Evolutionary conservation across 2,329 filamentous ascomycete species (phyloP), one percentile per base, ranked within the genome.

Genomic region (Stagonosporopsis vannaccii): DNA sequence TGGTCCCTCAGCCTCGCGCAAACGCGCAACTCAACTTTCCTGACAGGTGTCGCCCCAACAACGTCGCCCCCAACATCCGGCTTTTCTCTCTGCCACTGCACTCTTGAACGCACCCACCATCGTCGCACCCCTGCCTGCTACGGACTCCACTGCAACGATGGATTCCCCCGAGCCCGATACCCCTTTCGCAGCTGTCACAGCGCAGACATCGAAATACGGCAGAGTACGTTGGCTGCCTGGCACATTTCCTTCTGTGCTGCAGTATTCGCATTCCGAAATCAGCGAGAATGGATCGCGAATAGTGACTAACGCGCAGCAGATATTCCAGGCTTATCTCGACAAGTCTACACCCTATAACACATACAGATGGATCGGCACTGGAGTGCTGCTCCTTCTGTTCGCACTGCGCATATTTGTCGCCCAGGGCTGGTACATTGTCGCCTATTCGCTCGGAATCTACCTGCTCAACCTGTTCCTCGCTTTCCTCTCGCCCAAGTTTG

Each of bases 351-450:
- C 95, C 13, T 96, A 87, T 78, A 88, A 92, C 51, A 81, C 89
- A 56, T 97, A 98, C 80, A 86, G 95, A 83, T 99, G 95, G 95
- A 75, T 90, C 60, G 89, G 88, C 76, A 97, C 94, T n/a, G 90
- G 79, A 47, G 82, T 85, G 36, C 83, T 90, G 52, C 86, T 98
- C 57, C 53, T 91, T 60, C 61, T 92, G 68, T 99, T 99, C 83
- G 94, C 92, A 75, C 75, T 95, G 65, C 89, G 95, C 75, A 96
- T 99, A 77, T 83, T 99, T 64, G 62, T 97, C 46, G 92, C 92
- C 57, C 92, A 98, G 81, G 95, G 95, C 79, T 99, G 95, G 95
- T 99, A 99, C 77, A 98, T 99, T 66, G 92, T 99, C 70, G 94
- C 93, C 67, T 99, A 99, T 79, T 95, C 94, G 33, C 88, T 99